Conservation (phyloP, 306 rosid genomes). For the Pachyrhizus erosus region DNA sequence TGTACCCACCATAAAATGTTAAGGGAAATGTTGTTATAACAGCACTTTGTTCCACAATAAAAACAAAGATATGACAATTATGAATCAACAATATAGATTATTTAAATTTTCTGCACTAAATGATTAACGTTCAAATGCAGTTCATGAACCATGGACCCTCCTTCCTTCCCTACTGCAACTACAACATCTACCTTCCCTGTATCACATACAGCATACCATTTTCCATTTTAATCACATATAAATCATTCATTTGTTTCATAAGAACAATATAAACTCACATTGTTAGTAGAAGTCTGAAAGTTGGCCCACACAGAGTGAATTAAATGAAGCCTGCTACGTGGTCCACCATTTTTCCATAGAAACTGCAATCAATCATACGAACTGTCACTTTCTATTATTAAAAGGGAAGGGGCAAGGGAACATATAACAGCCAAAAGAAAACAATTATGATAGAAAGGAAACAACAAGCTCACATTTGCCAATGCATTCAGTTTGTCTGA, state of each 20-base stretch:
- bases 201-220: conserved; percentile 17
- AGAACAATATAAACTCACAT: conserved; percentile 64
- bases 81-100: conserved; percentile 2
- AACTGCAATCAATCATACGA: conserved; percentile 59
- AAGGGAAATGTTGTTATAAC: not conserved
- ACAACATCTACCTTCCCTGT: conserved; percentile 11
- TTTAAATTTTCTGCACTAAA: conserved; percentile 28
- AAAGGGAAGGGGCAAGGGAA: conserved; percentile 3
- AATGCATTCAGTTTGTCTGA: conserved; percentile 74
- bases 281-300: conserved; percentile 93
- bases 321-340: conserved; percentile 66
- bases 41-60: not conserved
- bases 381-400: conserved; percentile 14
- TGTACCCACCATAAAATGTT: conserved; percentile 2
- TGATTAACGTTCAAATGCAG: conserved; percentile 33
- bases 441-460: not conserved
- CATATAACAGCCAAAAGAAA: not conserved
- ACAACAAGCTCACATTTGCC: conserved; percentile 68
- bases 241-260: conserved; percentile 12
- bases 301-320: conserved; percentile 97
- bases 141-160: conserved; percentile 19
- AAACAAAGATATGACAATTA: not conserved
- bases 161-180: conserved; percentile 30
- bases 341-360: conserved; percentile 92
- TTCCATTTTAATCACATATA: conserved; percentile 33